phyloP scores from a whole-genome alignment of 805 yeast genomes.

The Candida germanica region DNA sequence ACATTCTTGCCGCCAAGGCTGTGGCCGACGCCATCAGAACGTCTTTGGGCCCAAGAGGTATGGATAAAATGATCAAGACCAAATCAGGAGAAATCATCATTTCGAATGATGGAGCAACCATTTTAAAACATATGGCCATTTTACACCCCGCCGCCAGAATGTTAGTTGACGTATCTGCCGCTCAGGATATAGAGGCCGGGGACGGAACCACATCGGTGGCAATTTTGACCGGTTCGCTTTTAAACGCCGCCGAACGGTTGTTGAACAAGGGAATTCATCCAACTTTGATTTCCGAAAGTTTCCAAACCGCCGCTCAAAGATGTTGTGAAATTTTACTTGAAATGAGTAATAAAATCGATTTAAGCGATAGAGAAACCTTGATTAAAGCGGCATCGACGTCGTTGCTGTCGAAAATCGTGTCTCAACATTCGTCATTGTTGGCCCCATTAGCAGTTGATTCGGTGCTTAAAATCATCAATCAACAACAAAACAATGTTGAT shows the following conservation, averaged over 20 bases:
- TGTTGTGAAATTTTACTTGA: conserved; percentile 78
- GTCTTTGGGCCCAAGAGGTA: conserved; percentile 96
- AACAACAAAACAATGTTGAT: conserved; percentile 66
- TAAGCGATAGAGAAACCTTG: conserved; percentile 76
- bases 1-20: conserved; percentile 89
- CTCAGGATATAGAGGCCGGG: conserved; percentile 99
- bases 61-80: conserved; percentile 98
- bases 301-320: conserved; percentile 82
- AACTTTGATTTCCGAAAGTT: conserved; percentile 87
- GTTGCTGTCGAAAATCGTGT: conserved; percentile 88
- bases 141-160: conserved; percentile 98
- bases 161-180: conserved; percentile 93
- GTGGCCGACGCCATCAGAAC: conserved; percentile 95
- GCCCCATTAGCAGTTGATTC: conserved; percentile 96
- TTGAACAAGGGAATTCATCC: conserved; percentile 93
- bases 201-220: conserved; percentile 99
- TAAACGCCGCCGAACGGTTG: conserved; percentile 92
- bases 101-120: conserved; percentile 98
- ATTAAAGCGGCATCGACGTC: conserved; percentile 94
- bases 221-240: conserved; percentile 86
- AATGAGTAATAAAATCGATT: conserved; percentile 79
- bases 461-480: conserved; percentile 72
- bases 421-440: conserved; percentile 80
- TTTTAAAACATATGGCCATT: conserved; percentile 95
- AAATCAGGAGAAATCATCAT: conserved; percentile 88